phyloP scores from a whole-genome alignment of 441 rosid genomes.

The Mallotus repandus region DNA sequence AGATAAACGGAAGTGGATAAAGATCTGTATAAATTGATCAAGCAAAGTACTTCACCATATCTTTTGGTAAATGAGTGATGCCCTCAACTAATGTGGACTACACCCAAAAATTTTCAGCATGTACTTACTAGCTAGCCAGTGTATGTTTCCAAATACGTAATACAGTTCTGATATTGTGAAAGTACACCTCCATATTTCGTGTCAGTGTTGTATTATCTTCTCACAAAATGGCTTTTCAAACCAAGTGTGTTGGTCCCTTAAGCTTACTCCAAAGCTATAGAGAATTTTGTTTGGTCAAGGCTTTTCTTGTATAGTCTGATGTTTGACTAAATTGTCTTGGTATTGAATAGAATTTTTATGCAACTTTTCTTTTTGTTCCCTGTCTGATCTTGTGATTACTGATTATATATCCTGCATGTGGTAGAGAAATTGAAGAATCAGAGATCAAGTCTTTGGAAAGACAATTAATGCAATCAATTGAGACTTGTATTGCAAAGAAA shows the following conservation, averaged over 20 bases:
- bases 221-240: background rate
- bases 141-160: background rate
- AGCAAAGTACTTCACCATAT: slow-evolving; percentile 1
- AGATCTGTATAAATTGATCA: background rate
- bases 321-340: background rate
- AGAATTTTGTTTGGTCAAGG: background rate
- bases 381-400: slow-evolving; percentile 16
- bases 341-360: background rate
- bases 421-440: slow-evolving; percentile 92
- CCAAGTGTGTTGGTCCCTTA: background rate
- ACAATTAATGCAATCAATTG: slow-evolving; percentile 95
- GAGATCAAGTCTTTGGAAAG: slow-evolving; percentile 94
- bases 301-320: background rate
- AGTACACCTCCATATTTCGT: background rate
- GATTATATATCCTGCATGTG: slow-evolving; percentile 27
- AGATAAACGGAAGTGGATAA: background rate
- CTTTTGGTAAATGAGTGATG: background rate
- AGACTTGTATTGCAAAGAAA: slow-evolving; percentile 86
- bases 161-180: background rate
- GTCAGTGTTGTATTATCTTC: background rate
- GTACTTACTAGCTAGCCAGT: background rate
- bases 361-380: background rate
- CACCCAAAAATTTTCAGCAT: background rate
- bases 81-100: background rate
- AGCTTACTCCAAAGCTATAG: background rate